Evolutionary conservation across 139 green algal species (phyloP).

Genomic region (Desmodesmus armatus): DNA sequence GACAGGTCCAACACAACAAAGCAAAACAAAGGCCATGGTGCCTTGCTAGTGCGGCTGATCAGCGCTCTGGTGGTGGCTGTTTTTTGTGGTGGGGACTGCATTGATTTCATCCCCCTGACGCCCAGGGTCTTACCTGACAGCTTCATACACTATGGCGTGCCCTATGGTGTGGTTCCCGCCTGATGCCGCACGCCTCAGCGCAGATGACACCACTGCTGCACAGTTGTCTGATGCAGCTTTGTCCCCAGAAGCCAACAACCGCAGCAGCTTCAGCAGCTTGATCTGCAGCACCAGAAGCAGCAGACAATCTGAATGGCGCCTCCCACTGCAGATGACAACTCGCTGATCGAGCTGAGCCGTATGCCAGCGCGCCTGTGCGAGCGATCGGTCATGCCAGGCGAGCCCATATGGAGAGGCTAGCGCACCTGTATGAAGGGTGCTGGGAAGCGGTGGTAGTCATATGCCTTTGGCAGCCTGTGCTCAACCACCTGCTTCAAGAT

Average conservation of each 20-base stretch:
- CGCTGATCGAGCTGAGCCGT: background rate
- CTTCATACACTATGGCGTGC: slow-evolving; percentile 95
- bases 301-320: background rate
- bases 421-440: slow-evolving; percentile 97
- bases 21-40: too few species aligned
- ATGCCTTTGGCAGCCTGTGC: slow-evolving; percentile 90
- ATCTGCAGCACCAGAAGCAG: slow-evolving; percentile 76
- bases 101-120: too few species aligned
- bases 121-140: slow-evolving; percentile 72
- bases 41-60: too few species aligned
- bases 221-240: slow-evolving; percentile 86
- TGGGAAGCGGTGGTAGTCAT: slow-evolving; percentile 96
- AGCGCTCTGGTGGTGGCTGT: too few species aligned
- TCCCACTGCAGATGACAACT: background rate
- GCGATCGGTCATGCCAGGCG: too few species aligned
- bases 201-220: slow-evolving; percentile 80
- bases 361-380: too few species aligned
- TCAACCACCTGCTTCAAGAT: slow-evolving; percentile 97
- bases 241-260: slow-evolving; percentile 84
- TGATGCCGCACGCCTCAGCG: slow-evolving; percentile 53
- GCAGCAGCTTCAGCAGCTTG: slow-evolving; percentile 93
- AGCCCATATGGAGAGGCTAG: background rate
- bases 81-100: too few species aligned
- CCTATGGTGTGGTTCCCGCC: slow-evolving; percentile 75
- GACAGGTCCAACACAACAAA: too few species aligned